Evolutionary conservation across 495 filamentous ascomycete species (phyloP).

Genomic region (Penicillium antarcticum): DNA sequence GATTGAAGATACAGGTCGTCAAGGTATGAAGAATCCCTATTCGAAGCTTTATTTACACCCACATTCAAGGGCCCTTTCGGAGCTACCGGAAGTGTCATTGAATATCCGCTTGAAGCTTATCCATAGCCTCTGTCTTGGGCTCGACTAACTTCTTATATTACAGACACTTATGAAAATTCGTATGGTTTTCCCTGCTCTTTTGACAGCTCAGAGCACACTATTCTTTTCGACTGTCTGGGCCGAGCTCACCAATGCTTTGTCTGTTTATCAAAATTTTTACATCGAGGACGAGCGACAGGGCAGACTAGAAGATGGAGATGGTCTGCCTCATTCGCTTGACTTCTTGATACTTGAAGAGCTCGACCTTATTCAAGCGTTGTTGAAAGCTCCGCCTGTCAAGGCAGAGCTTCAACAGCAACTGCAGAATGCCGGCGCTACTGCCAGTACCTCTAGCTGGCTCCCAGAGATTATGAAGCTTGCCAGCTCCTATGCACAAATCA

Average conservation of each 20-base stretch:
- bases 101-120: too few relatives aligned
- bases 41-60: too few relatives aligned
- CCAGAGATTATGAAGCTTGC: constrained; percentile 77
- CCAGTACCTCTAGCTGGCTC: constrained; percentile 62
- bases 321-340: constrained; percentile 92
- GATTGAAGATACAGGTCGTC: constrained; percentile 83
- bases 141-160: constrained; percentile 3
- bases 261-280: constrained; percentile 74
- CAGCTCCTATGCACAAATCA: constrained; percentile 87
- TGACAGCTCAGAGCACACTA: constrained; percentile 71
- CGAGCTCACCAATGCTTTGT: constrained; percentile 69
- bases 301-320: constrained; percentile 83
- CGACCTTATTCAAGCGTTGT: constrained; percentile 84
- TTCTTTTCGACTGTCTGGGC: constrained; percentile 86
- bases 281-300: constrained; percentile 81
- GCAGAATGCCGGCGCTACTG: constrained; percentile 53
- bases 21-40: constrained; percentile 48
- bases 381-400: constrained; percentile 79
- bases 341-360: constrained; percentile 89
- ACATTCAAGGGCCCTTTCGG: too few relatives aligned
- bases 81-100: too few relatives aligned
- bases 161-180: constrained; percentile 89
- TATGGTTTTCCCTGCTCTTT: constrained; percentile 72
- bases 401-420: constrained; percentile 78
- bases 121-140: neutral